Base-by-base conservation (phyloP, 2,329 filamentous ascomycete genomes). In the Aureobasidium sp. region DNA sequence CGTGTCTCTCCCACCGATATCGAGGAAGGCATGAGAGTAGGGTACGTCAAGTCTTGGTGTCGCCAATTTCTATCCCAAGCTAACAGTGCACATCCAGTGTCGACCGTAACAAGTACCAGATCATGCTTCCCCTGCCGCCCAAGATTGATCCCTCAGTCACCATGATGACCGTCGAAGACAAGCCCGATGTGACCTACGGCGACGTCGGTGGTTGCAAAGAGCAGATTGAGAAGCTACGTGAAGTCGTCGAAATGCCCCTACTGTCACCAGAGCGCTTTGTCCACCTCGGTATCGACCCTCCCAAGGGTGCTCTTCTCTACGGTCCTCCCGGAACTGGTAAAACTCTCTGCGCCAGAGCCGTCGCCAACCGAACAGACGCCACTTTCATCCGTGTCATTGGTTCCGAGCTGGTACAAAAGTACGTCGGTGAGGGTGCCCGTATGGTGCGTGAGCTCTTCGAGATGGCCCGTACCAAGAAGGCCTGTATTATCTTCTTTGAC, bases 131-230 rank as follows among this genome's bases (percentile, higher is more conserved):
- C 39, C 80, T 99, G 61, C 94, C 94, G 47, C 94, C 94, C 39
- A 99, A 97, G 83, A 99, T 99, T 79, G 94, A 99, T 73, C 93
- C 94, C 60, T 96, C 90, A 69, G 94, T 99, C 68, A 99, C 94
- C 42, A 99, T 99, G 94, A 99, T 99, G 94, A 97, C 94, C 56
- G 94, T 99, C 67, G 94, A 99, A 80, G 94, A 99, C 80, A 99
- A 99, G 82, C 94, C 94, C 17, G 94, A 99, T 75, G 94, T 99
- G 65, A 99, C 94, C 65, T 99, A 99, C 71, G 94, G 94, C 69
- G 94, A 99, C 80, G 93, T 99, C 44, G 94, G 94, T 78, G 94
- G 94, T 62, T 97, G 92, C 84, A 99, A 99, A 79, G 94, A 99
- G 78, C 94, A 99, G 78, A 96, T 99, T 44, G 94, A 99, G 82